A percentile compares a stretch with the other conserved stretches of the same genome.
phyloP scores from a whole-genome alignment of 768 basidiomycete species.

The Termitomyces bulborhizus region DNA sequence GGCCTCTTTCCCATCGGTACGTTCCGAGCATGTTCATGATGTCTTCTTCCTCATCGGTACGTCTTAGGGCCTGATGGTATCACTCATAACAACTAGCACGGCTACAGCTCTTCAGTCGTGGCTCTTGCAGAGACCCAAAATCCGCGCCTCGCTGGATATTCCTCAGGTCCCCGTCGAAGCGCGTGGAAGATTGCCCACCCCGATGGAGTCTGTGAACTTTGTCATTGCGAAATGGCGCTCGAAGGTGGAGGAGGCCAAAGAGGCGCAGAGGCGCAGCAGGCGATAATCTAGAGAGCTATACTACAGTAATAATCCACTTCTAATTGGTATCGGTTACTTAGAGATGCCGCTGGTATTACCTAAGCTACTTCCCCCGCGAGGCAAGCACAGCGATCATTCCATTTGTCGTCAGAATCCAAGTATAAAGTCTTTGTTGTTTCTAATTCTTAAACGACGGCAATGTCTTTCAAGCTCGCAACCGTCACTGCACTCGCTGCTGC shows the following conservation, averaged over 20 bases:
- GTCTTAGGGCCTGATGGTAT: constrained; percentile 34
- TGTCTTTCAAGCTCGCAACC: constrained; percentile 33
- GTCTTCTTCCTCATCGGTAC: background rate
- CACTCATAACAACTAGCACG: constrained; percentile 31
- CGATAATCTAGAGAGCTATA: constrained; percentile 9
- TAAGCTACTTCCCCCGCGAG: background rate
- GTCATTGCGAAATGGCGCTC: constrained; percentile 17
- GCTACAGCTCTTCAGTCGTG: constrained; percentile 47
- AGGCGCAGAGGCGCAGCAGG: constrained; percentile 10
- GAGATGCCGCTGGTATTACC: background rate
- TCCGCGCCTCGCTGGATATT: constrained; percentile 35
- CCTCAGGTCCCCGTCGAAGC: constrained; percentile 25
- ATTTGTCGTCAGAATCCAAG: background rate
- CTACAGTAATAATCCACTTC: constrained; percentile 1
- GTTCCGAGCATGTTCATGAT: constrained; percentile 19
- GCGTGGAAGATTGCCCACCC: constrained; percentile 26
- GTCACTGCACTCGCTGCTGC: constrained; percentile 25
- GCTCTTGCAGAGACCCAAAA: constrained; percentile 33
- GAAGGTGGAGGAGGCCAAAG: constrained; percentile 18
- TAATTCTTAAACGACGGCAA: constrained; percentile 10
- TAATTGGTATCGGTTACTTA: background rate
- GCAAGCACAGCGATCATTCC: background rate
- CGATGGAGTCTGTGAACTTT: constrained; percentile 17
- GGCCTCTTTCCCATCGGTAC: constrained; percentile 57
- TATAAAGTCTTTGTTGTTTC: background rate